These are phyloP conservation scores for Cryptomeria japonica DNA, from an alignment of 75 land plant genomes.

Conservation along the genomic window DNA sequence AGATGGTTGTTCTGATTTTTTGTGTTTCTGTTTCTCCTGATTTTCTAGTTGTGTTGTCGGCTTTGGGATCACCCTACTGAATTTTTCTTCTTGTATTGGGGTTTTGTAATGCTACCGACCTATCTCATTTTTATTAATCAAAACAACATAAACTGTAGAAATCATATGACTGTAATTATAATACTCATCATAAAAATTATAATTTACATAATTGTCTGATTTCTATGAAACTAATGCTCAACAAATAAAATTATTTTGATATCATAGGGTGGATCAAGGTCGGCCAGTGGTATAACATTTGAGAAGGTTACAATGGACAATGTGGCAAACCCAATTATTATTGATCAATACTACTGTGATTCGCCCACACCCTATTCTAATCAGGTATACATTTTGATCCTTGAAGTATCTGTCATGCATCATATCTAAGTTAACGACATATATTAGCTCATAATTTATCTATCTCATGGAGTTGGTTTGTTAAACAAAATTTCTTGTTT, in stretches of 20 bases:
- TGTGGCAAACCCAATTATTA: constrained; percentile 73
- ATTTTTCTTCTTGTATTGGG: too few relatives aligned
- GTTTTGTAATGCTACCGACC: too few relatives aligned
- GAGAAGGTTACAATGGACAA: constrained; percentile 64
- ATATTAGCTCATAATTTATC: background rate
- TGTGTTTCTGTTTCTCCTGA: too few relatives aligned
- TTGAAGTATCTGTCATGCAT: background rate
- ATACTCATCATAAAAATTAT: background rate
- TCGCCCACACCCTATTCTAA: constrained; percentile 27
- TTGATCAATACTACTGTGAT: constrained; percentile 81
- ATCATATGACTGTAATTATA: too few relatives aligned
- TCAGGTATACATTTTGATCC: constrained; percentile 11
- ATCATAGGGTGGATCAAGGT: constrained; percentile 38
- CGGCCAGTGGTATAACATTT: constrained; percentile 56
- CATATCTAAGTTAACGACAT: background rate
- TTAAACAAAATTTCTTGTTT: background rate
- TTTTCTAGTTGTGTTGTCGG: too few relatives aligned
- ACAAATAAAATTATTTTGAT: background rate
- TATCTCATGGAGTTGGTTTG: background rate
- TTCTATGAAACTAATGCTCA: background rate
- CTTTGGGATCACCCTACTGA: too few relatives aligned
- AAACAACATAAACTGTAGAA: too few relatives aligned
- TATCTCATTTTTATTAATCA: too few relatives aligned
- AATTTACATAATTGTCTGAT: background rate
- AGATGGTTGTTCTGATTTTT: too few relatives aligned